A percentile compares a stretch with the other conserved stretches of the same genome.
phyloP scores from a whole-genome alignment of 2,329 filamentous ascomycete genomes.

The Sclerotinia spermophila region DNA sequence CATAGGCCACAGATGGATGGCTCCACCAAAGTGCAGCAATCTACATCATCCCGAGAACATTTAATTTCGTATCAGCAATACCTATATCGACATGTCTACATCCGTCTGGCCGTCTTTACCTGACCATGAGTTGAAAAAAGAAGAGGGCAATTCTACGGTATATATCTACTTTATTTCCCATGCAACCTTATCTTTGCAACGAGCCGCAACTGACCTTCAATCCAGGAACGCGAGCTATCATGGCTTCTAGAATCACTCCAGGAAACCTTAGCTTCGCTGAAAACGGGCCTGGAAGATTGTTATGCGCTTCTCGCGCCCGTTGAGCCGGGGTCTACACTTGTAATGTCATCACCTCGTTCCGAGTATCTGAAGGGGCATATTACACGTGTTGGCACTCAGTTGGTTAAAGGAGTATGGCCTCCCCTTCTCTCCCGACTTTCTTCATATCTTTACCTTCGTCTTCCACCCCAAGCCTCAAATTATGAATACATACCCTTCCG shows the following conservation, averaged over 20 bases:
- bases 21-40: neutral
- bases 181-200: neutral
- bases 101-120: slow-evolving; percentile 35
- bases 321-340: slow-evolving; percentile 83
- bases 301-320: slow-evolving; percentile 79
- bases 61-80: neutral
- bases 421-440: neutral
- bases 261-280: slow-evolving; percentile 35
- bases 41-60: neutral
- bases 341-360: slow-evolving; percentile 79
- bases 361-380: slow-evolving; percentile 91
- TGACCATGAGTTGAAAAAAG: slow-evolving; percentile 28
- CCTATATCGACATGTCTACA: slow-evolving; percentile 26
- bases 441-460: too few relatives aligned
- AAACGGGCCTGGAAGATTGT: slow-evolving; percentile 53
- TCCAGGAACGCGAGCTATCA: slow-evolving; percentile 35
- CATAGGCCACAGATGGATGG: neutral
- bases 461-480: neutral
- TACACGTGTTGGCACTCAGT: slow-evolving; percentile 82
- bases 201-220: neutral
- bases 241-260: slow-evolving; percentile 39
- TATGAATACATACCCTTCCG: neutral
- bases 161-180: neutral
- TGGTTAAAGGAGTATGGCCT: slow-evolving; percentile 77
- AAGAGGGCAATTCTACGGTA: slow-evolving; percentile 36